These are phyloP conservation scores for Psidium guajava DNA, from an alignment of 345 rosid genomes.

Conservation along the genomic window DNA sequence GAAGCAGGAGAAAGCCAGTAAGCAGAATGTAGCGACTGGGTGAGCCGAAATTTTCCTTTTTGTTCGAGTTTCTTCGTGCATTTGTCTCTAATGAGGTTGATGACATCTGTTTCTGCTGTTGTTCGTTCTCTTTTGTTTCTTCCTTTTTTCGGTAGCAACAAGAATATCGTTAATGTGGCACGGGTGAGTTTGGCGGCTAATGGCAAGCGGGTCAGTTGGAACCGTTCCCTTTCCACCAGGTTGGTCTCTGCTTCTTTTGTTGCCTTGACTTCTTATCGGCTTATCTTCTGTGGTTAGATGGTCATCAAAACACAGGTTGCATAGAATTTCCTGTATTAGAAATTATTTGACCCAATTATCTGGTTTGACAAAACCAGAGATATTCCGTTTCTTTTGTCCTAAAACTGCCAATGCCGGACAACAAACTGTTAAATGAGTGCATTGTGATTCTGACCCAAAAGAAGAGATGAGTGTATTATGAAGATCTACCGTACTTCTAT, in stretches of 20 bases:
- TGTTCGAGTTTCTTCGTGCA: background rate
- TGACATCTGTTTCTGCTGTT: background rate
- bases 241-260: background rate
- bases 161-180: conserved; percentile 10
- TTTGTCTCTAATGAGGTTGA: background rate
- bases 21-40: conserved; percentile 10
- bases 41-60: background rate
- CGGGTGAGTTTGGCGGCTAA: conserved; percentile 44
- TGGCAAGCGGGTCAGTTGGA: conserved; percentile 71
- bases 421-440: fast-evolving
- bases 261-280: background rate
- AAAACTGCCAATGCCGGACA: too few species aligned
- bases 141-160: background rate
- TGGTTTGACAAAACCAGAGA: background rate
- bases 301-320: background rate
- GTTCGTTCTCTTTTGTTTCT: background rate
- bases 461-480: background rate
- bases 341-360: background rate
- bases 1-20: conserved; percentile 15
- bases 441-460: background rate
- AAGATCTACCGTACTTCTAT: background rate
- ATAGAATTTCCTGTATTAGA: background rate
- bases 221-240: conserved; percentile 91
- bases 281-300: background rate
- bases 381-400: background rate